Conservation (phyloP, 768 basidiomycete genomes). For the Auriscalpium orientale region DNA sequence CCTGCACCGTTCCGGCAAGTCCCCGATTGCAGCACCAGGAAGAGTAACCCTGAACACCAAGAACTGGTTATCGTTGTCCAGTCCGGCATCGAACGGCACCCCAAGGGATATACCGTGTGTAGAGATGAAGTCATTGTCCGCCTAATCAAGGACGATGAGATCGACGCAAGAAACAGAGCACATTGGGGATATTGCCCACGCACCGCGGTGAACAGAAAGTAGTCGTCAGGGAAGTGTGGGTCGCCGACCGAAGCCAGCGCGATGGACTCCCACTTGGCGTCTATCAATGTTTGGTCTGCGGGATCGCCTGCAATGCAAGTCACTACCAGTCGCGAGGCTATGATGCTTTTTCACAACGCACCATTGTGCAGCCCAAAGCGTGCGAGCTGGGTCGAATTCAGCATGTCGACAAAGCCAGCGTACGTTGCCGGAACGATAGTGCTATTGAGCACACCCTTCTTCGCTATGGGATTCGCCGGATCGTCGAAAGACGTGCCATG, state of each 20-base stretch:
- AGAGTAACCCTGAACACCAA: slow-evolving; percentile 56
- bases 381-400: slow-evolving; percentile 45
- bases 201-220: slow-evolving; percentile 58
- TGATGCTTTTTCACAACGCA: slow-evolving; percentile 15
- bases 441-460: slow-evolving; percentile 37
- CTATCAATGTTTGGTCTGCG: slow-evolving; percentile 45
- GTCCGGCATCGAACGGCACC: slow-evolving; percentile 42
- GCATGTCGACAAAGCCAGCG: slow-evolving; percentile 46
- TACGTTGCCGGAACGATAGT: slow-evolving; percentile 47
- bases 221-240: slow-evolving; percentile 48
- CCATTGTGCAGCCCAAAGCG: slow-evolving; percentile 62
- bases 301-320: slow-evolving; percentile 32
- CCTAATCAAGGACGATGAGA: slow-evolving; percentile 19
- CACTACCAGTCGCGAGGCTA: too few relatives aligned
- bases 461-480: slow-evolving; percentile 43
- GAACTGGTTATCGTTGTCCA: slow-evolving; percentile 56
- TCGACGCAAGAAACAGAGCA: background rate
- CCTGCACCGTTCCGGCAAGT: background rate
- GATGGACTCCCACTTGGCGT: slow-evolving; percentile 62
- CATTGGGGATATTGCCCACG: background rate
- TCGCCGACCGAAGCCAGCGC: slow-evolving; percentile 50
- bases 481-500: slow-evolving; percentile 47
- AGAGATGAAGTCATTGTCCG: slow-evolving; percentile 61
- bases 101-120: slow-evolving; percentile 46
- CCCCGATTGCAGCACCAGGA: slow-evolving; percentile 23